Conservation (phyloP, 2,329 filamentous ascomycete genomes). For the Hymenoscyphus occultus region DNA sequence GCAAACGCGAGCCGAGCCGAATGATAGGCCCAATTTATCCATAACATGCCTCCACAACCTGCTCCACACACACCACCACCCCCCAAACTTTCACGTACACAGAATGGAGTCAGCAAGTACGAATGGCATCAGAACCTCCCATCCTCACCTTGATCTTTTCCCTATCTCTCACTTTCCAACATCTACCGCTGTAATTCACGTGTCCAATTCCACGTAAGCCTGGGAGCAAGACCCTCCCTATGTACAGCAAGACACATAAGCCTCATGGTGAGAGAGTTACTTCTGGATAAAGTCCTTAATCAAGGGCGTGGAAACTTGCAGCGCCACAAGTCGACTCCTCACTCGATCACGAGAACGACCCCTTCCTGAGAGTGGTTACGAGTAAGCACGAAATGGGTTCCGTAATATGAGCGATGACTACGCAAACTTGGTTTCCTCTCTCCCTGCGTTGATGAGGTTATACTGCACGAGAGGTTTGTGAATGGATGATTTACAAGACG, state of each 20-base stretch:
- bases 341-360: not conserved
- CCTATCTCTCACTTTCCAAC: not conserved
- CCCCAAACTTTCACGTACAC: not conserved
- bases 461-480: not conserved
- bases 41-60: not conserved
- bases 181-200: not conserved
- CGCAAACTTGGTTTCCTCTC: not conserved
- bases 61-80: not conserved
- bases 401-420: not conserved
- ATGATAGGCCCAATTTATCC: not conserved
- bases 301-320: not conserved
- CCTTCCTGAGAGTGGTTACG: not conserved
- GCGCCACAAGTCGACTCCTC: not conserved
- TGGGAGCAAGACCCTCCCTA: too few relatives aligned
- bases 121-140: not conserved
- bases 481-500: not conserved
- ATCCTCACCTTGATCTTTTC: not conserved
- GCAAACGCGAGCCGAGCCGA: too few relatives aligned
- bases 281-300: not conserved
- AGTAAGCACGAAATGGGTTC: not conserved
- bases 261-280: not conserved
- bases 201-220: not conserved
- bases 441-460: not conserved
- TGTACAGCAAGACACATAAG: not conserved
- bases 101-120: conserved; percentile 1